A percentile compares a stretch with the other conserved stretches of the same genome.
These are phyloP conservation scores for Capsella bursapastoris DNA, from an alignment of 345 rosid genomes.

Conservation along the genomic window DNA sequence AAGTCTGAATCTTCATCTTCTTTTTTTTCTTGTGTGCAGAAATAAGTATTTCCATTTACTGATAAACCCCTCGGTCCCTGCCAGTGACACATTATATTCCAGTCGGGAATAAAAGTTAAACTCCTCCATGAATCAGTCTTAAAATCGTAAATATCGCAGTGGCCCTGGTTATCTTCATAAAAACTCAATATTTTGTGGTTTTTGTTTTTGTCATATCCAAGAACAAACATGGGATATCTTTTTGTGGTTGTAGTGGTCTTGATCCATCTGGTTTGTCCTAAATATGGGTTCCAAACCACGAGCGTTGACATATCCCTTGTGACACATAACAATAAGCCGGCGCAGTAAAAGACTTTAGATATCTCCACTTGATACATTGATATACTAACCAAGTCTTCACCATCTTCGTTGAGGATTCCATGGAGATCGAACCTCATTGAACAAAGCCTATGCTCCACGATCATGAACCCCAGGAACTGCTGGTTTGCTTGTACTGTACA, in stretches of 20 bases:
- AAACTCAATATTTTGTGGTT: conserved; percentile 6
- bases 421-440: not conserved
- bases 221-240: not conserved
- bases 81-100: not conserved
- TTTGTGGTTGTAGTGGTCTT: not conserved
- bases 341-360: not conserved
- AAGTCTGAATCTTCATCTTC: too few species aligned
- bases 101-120: not conserved
- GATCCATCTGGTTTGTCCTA: not conserved
- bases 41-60: too few species aligned
- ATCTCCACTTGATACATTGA: conserved; percentile 1
- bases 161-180: not conserved
- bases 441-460: not conserved
- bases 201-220: conserved; percentile 6
- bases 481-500: not conserved
- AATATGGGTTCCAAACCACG: not conserved
- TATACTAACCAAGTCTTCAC: not conserved
- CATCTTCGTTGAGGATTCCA: not conserved
- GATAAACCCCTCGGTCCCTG: too few species aligned
- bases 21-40: too few species aligned
- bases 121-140: not conserved
- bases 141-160: not conserved
- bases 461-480: conserved; percentile 1
- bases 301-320: not conserved
- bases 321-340: not conserved